A percentile compares a stretch with the other conserved stretches of the same genome.
These are phyloP conservation scores for Dactylonectria estremocensis DNA, from an alignment of 2,329 filamentous ascomycete genomes.

Conservation along the genomic window DNA sequence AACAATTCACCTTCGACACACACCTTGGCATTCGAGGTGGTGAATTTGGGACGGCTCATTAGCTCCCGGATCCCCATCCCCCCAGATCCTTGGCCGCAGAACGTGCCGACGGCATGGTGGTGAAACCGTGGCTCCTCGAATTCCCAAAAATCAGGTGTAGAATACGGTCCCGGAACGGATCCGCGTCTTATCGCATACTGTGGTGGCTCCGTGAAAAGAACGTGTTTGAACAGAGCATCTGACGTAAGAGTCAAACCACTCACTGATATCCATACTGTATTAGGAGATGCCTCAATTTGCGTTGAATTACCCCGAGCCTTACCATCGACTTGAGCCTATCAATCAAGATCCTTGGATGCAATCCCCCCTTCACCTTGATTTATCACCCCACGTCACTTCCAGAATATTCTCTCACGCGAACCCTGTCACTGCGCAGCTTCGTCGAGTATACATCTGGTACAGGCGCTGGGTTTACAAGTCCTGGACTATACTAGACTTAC, in stretches of 20 bases:
- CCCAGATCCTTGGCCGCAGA: background rate
- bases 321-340: background rate
- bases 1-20: conserved; percentile 15
- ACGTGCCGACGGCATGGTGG: background rate
- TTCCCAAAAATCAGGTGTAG: conserved; percentile 8
- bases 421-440: conserved; percentile 1
- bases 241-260: conserved; percentile 38
- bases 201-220: conserved; percentile 30
- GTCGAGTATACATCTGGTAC: background rate
- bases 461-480: background rate
- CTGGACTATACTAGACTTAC: background rate
- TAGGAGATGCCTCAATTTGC: conserved; percentile 19
- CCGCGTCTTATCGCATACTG: conserved; percentile 25
- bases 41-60: conserved; percentile 1
- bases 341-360: background rate
- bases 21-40: background rate
- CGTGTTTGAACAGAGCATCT: conserved; percentile 38
- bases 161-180: conserved; percentile 19
- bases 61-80: background rate
- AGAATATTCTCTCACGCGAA: conserved; percentile 19
- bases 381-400: conserved; percentile 4
- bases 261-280: conserved; percentile 21
- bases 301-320: conserved; percentile 15
- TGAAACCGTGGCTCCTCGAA: conserved; percentile 8
- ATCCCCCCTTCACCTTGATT: conserved; percentile 1